Conservation (phyloP, 306 rosid genomes). For the Adenanthera pavonina region DNA sequence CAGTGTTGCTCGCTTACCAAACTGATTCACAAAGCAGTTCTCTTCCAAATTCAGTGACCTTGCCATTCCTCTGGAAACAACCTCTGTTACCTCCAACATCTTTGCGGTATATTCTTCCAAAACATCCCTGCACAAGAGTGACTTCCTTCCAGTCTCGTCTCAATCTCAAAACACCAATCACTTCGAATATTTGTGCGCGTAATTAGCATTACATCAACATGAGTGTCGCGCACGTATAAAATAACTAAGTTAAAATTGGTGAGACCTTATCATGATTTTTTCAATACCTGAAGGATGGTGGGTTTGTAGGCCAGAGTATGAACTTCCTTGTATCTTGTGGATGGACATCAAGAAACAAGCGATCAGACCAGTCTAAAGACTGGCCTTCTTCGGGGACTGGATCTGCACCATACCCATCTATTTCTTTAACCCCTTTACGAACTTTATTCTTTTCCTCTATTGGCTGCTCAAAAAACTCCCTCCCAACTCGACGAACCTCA, state of each 20-base stretch:
- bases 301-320: constrained; percentile 46
- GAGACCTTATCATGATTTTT: too few relatives aligned
- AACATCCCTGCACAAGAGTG: constrained; percentile 31
- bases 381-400: constrained; percentile 43
- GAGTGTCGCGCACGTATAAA: too few relatives aligned
- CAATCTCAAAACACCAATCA: neutral
- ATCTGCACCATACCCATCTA: constrained; percentile 52
- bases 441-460: constrained; percentile 43
- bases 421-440: constrained; percentile 37
- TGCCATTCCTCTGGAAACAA: constrained; percentile 46
- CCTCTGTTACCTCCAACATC: constrained; percentile 36
- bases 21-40: constrained; percentile 45
- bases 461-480: constrained; percentile 49
- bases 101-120: constrained; percentile 44
- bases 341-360: constrained; percentile 34
- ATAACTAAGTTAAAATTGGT: too few relatives aligned
- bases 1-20: constrained; percentile 44
- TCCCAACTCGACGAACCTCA: constrained; percentile 39
- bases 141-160: neutral
- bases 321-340: constrained; percentile 40
- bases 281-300: constrained; percentile 44
- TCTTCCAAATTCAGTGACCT: constrained; percentile 50
- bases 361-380: constrained; percentile 12
- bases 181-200: neutral
- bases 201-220: neutral